Evolutionary conservation across 1,284 basidiomycete species (phyloP), one percentile per base, ranked within the genome.

Genomic region (Sporisorium exsertum): DNA sequence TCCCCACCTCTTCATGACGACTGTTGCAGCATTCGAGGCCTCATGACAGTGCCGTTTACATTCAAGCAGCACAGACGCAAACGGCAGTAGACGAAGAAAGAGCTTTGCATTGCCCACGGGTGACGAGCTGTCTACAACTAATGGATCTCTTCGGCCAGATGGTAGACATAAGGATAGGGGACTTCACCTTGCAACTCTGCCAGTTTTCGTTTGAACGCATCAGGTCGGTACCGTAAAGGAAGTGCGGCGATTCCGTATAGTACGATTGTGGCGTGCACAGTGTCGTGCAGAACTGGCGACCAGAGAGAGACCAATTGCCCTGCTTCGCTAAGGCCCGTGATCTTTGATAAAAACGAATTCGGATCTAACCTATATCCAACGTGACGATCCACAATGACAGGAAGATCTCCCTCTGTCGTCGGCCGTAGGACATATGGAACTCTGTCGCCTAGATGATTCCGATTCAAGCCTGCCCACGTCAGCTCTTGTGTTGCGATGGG

Each of bases 241-340:
- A 51, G 2, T 3, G 22, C 26, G 9, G 26, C 49, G 2, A 58
- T 22, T 1, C 57, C 57, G 12, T 58, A 58, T n/a, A 58, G 27
- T 4, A 58, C 57, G 3, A 46, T 42, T 16, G 57, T 58, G 22
- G 42, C n/a, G 18, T 22, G 9, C 7, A 32, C 37, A 0, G 47
- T 47, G 13, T 58, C 57, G n/a, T 29, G 27, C n/a, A 58, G 26
- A 3, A 50, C n/a, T 3, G 57, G 57, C 12, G 47, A 51, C 57
- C 57, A 58, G 13, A 58, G 57, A 5, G 57, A 46, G 5, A 58
- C 20, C 13, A 24, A 13, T 12, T 51, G 47, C 5, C n/a, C 26
- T 12, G 43, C 13, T 7, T 7, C 8, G 5, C 6, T 2, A 12
- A 24, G 13, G 12, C 43, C 54, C 18, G 57, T 58, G 22, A 58